A percentile compares a stretch with the other conserved stretches of the same genome.
Conservation (phyloP, 495 filamentous ascomycete species). For the Penicillium odoratum region DNA sequence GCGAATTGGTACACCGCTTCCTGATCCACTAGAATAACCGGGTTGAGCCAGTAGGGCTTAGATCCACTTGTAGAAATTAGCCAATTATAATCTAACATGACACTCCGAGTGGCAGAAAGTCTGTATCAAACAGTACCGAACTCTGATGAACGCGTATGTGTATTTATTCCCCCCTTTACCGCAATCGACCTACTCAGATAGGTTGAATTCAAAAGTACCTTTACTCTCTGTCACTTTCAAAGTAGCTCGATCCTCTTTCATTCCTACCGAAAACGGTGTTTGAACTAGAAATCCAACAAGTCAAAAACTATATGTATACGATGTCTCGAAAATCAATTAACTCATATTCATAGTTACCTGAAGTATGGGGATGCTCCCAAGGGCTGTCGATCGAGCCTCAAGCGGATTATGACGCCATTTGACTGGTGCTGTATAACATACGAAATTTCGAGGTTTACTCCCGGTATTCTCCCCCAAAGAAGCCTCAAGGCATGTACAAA, state of each 20-base stretch:
- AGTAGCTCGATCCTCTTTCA: not conserved
- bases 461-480: not conserved
- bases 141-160: slow-evolving; percentile 17
- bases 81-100: not conserved
- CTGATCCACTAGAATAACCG: slow-evolving; percentile 3
- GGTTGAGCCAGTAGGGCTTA: not conserved
- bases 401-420: slow-evolving; percentile 25
- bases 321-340: not conserved
- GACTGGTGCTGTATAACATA: slow-evolving; percentile 9
- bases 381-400: slow-evolving; percentile 42
- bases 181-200: not conserved
- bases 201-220: not conserved
- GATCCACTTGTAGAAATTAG: not conserved
- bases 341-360: not conserved
- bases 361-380: slow-evolving; percentile 22
- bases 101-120: slow-evolving; percentile 1
- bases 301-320: too few relatives aligned
- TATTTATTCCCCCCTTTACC: not conserved
- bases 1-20: slow-evolving; percentile 12
- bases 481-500: slow-evolving; percentile 1
- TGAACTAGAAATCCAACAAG: not conserved
- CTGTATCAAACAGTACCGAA: slow-evolving; percentile 11
- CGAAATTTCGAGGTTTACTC: not conserved
- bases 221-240: not conserved
- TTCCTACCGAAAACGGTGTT: not conserved